A percentile compares a stretch with the other conserved stretches of the same genome.
Evolutionary conservation across 805 yeast genomes (phyloP).

Genomic region (Suhomyces sp.): DNA sequence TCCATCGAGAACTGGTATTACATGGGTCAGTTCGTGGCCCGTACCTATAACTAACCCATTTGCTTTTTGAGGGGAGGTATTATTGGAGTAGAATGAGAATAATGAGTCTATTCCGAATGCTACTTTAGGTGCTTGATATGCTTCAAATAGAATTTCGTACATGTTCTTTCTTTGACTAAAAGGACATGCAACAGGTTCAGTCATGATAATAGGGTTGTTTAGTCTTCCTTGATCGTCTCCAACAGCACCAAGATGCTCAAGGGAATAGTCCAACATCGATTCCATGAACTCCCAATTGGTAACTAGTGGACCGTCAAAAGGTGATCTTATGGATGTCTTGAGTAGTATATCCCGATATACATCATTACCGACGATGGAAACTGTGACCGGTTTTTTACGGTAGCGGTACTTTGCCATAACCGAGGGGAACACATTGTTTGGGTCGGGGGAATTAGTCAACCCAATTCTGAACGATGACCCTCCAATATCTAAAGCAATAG

Average conservation of each 20-base stretch:
- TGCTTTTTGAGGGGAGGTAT: slow-evolving; percentile 16
- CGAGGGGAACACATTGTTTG: slow-evolving; percentile 68
- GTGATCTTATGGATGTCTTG: slow-evolving; percentile 66
- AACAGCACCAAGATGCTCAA: slow-evolving; percentile 70
- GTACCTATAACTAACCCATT: slow-evolving; percentile 77
- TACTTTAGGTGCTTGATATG: slow-evolving; percentile 69
- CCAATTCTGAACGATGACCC: slow-evolving; percentile 60
- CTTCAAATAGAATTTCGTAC: slow-evolving; percentile 84
- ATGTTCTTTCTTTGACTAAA: slow-evolving; percentile 65
- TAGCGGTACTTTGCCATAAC: slow-evolving; percentile 75
- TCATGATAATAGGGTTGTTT: slow-evolving; percentile 76
- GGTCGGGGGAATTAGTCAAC: slow-evolving; percentile 41
- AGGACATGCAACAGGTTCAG: slow-evolving; percentile 74
- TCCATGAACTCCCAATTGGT: slow-evolving; percentile 94
- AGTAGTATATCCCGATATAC: slow-evolving; percentile 66
- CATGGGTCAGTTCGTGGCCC: slow-evolving; percentile 78
- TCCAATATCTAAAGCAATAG: slow-evolving; percentile 90
- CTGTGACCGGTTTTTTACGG: slow-evolving; percentile 56
- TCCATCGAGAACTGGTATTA: slow-evolving; percentile 79
- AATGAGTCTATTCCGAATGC: slow-evolving; percentile 81
- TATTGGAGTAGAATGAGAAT: slow-evolving; percentile 69
- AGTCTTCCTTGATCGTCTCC: slow-evolving; percentile 44
- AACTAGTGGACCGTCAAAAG: slow-evolving; percentile 82
- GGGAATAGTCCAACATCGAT: slow-evolving; percentile 75
- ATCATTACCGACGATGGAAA: slow-evolving; percentile 82